Percentiles rank a stretch among this genome's conserved stretches.
These are phyloP conservation scores for Ceratocystiopsis sp. DNA, from an alignment of 2,329 filamentous ascomycete species.

Conservation along the genomic window DNA sequence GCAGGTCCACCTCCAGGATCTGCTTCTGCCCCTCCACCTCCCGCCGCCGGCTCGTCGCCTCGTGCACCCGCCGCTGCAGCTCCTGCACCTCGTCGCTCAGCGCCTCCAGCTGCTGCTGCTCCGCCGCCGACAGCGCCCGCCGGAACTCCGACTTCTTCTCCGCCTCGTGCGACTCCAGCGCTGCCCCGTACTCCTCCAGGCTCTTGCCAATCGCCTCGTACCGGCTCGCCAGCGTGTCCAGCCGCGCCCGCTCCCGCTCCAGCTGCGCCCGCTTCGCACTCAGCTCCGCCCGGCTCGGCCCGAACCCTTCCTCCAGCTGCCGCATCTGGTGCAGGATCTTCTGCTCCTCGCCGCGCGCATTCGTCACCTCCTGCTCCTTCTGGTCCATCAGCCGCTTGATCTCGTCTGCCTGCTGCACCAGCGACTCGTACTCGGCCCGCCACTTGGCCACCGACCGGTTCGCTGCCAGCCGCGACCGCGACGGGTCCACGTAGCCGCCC, in stretches of 20 bases:
- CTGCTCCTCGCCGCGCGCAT: conserved; percentile 65
- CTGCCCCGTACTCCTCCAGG: conserved; percentile 59
- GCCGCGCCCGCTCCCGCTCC: conserved; percentile 52
- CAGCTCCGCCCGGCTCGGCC: conserved; percentile 61
- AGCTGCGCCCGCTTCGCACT: conserved; percentile 58
- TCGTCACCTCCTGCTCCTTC: conserved; percentile 79
- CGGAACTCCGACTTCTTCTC: conserved; percentile 82
- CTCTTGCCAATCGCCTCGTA: conserved; percentile 56
- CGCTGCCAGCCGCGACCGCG: conserved; percentile 72
- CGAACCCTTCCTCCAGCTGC: conserved; percentile 67
- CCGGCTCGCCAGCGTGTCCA: conserved; percentile 49
- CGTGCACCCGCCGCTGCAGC: conserved; percentile 59
- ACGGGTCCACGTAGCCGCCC: conserved; percentile 80
- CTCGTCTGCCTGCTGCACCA: conserved; percentile 44
- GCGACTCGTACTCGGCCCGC: conserved; percentile 55
- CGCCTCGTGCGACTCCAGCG: conserved; percentile 57
- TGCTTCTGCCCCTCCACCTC: conserved; percentile 69
- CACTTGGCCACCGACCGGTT: conserved; percentile 60
- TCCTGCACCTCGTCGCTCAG: conserved; percentile 54
- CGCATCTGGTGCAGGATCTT: conserved; percentile 65
- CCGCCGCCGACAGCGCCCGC: conserved; percentile 66
- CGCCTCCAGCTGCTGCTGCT: conserved; percentile 63
- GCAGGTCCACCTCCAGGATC: conserved; percentile 68
- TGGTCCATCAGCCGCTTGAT: conserved; percentile 55
- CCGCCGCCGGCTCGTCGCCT: conserved; percentile 54